Conservation (phyloP, 768 basidiomycete genomes). For the Podaxis sp. region DNA sequence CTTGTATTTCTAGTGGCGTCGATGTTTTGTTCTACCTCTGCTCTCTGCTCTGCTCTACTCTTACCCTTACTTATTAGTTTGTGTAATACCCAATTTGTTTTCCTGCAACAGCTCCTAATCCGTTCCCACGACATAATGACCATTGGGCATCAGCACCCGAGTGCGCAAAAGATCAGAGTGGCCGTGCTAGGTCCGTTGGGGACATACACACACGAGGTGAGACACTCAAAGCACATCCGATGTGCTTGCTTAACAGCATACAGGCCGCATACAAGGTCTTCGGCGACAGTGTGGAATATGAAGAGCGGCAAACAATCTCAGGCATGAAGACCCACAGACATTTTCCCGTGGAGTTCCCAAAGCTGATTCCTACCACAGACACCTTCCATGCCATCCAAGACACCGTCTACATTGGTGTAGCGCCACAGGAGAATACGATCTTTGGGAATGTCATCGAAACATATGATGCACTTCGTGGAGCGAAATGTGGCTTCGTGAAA, state of each 20-base stretch:
- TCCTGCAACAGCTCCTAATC: neutral
- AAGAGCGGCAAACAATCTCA: conserved; percentile 35
- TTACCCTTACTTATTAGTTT: neutral
- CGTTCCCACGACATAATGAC: conserved; percentile 12
- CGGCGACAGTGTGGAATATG: conserved; percentile 31
- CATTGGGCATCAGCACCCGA: neutral
- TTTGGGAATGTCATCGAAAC: conserved; percentile 76
- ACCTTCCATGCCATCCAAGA: conserved; percentile 52
- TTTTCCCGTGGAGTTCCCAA: neutral
- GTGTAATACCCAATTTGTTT: conserved; percentile 3
- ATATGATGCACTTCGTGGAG: conserved; percentile 60
- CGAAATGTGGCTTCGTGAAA: conserved; percentile 49
- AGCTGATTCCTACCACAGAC: conserved; percentile 35
- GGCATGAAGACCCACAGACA: conserved; percentile 22
- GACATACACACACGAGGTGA: conserved; percentile 65
- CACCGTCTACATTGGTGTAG: conserved; percentile 53
- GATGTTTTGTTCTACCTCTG: conserved; percentile 1
- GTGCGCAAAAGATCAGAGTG: conserved; percentile 29
- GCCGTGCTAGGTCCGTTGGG: conserved; percentile 68
- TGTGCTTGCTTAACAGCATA: neutral
- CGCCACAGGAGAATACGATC: conserved; percentile 81
- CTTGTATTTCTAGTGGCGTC: conserved; percentile 7
- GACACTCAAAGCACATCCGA: conserved; percentile 1
- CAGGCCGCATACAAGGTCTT: conserved; percentile 44
- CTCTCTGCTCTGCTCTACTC: neutral